Evolutionary conservation across 345 rosid species (phyloP), one percentile per base, ranked within the genome.

Genomic region (Salix purpurea): DNA sequence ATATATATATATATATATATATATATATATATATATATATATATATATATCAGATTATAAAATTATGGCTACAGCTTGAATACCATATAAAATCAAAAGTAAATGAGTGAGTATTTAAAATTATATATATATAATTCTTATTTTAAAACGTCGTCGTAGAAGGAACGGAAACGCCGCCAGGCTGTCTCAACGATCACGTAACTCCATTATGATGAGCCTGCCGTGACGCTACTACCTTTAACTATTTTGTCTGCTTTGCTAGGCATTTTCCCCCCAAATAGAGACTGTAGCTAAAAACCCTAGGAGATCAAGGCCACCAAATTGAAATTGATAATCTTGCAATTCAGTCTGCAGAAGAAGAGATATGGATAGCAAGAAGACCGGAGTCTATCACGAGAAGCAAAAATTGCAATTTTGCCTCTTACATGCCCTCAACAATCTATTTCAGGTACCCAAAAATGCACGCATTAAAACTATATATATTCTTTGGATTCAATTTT

Each of bases 351-450:
- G 24, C 7, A 2, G 62, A 23, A 21, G 10, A 66, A 66, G 44
- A 28, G 69, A 26, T 15, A 91, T 84, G 94, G 81, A 87, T 19
- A 78, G 28, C 73, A 71, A 71, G 72, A 82, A 83, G 77, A 73
- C 90, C 2, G 48, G 68, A 72, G 81, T 96, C 65, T 93, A 88
- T 79, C 99, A 93, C 82, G 98, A 93, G 80, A 89, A 81, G 73
- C 98, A 96, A 80, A 87, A 89, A 74, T 77, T 96, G 13, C 98
- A 96, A 37, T 90, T 90, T 69, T 93, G 98, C 83, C 95, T 93
- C 78, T 76, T 93, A 15, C 98, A 96, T 85, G 78, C 91, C 13
- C 98, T 96, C 77, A 93, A 92, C 89, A 96, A 89, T 83, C 93
- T 96, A 79, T 93, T 93, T 80, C 98, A 93, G 98, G 99, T 92